Evolutionary conservation across 2,329 filamentous ascomycete genomes (phyloP).

Genomic region (Fusarium buharicum): DNA sequence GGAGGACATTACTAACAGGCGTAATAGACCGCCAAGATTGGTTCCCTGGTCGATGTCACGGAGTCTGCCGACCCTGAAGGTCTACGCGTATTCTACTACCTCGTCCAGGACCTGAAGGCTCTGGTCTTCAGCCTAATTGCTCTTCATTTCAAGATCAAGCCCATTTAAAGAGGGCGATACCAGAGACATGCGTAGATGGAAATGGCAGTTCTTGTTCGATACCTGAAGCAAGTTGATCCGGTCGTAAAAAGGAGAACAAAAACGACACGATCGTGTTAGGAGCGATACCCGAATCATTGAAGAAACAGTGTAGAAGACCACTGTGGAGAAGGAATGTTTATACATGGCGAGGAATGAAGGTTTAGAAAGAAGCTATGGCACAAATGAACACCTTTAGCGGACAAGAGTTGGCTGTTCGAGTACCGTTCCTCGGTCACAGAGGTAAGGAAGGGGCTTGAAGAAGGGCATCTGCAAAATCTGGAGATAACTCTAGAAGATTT

Average conservation of each 20-base stretch:
- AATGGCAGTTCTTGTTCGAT: conserved; percentile 6
- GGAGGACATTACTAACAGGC: conserved; percentile 23
- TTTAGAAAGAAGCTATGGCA: background rate
- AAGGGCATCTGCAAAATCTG: too few relatives aligned
- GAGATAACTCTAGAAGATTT: too few relatives aligned
- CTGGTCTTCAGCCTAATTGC: conserved; percentile 96
- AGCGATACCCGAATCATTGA: conserved; percentile 36
- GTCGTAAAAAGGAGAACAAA: conserved; percentile 1
- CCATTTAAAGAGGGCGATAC: conserved; percentile 63
- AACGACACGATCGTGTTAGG: conserved; percentile 4
- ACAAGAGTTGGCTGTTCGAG: background rate
- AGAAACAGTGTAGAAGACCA: conserved; percentile 21
- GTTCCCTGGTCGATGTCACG: conserved; percentile 94
- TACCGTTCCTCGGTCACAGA: background rate
- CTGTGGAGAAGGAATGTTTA: conserved; percentile 7
- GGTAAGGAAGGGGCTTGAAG: background rate
- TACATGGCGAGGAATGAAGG: background rate
- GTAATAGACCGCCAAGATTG: conserved; percentile 92
- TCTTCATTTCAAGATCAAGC: conserved; percentile 96
- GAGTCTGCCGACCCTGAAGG: conserved; percentile 97
- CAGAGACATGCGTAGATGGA: conserved; percentile 7
- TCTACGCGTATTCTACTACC: conserved; percentile 96
- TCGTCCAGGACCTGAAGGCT: conserved; percentile 96
- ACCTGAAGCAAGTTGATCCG: conserved; percentile 1
- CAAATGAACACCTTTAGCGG: background rate